phyloP scores from a whole-genome alignment of 75 land plant genomes.

The Cupressus sempervirens region DNA sequence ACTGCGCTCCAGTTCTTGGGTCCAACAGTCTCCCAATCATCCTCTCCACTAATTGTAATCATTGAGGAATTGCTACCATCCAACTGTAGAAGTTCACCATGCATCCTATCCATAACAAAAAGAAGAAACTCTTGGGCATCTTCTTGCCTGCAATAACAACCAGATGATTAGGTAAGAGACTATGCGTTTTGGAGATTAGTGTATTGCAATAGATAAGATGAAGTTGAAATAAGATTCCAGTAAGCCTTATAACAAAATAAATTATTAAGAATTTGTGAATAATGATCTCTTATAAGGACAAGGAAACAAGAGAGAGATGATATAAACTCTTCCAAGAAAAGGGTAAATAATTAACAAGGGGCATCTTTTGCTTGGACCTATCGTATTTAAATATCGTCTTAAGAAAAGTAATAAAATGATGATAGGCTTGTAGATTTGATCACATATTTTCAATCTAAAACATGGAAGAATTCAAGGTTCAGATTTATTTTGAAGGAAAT shows the following conservation, averaged over 20 bases:
- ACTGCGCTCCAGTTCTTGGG: constrained; percentile 85
- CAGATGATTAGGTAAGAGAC: no score
- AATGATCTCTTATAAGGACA: not conserved
- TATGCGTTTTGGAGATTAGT: not conserved
- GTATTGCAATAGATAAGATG: not conserved
- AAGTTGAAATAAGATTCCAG: not conserved
- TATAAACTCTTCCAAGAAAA: not conserved
- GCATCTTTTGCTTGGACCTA: not conserved
- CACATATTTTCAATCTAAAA: not conserved
- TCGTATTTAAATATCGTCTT: not conserved
- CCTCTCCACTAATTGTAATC: constrained; percentile 59
- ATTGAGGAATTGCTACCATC: constrained; percentile 33
- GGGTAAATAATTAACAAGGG: not conserved
- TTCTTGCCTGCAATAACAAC: constrained; percentile 94
- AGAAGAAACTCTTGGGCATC: constrained; percentile 97
- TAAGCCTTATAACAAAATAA: not conserved
- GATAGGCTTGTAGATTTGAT: not conserved
- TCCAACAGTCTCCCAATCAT: constrained; percentile 98
- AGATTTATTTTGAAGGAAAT: not conserved
- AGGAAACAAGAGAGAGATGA: not conserved
- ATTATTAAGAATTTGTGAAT: not conserved
- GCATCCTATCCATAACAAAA: constrained; percentile 89
- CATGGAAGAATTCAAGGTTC: not conserved
- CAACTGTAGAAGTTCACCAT: constrained; percentile 81
- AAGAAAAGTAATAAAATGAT: not conserved